Evolutionary conservation across 1,139 yeast species (phyloP).

Genomic region (Debaryomyces udenii): DNA sequence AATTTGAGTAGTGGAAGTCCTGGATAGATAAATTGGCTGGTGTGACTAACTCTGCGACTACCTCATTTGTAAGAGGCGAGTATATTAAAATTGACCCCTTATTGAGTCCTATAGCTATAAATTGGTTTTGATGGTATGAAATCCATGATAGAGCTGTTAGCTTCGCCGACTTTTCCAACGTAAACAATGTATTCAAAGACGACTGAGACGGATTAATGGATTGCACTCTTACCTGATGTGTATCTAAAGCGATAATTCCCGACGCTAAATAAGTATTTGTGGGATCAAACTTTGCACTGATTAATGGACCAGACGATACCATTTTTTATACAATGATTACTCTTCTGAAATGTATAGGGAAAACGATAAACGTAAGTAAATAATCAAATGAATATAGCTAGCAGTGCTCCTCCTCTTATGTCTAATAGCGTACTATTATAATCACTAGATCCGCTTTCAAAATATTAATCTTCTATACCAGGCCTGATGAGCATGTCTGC

Average conservation of each 20-base stretch:
- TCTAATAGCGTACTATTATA: too few relatives aligned
- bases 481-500: slow-evolving; percentile 2
- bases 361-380: too few relatives aligned
- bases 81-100: slow-evolving; percentile 68
- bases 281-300: slow-evolving; percentile 53
- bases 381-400: background rate
- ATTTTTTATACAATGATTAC: slow-evolving; percentile 9
- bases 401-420: too few relatives aligned
- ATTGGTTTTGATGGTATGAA: slow-evolving; percentile 37
- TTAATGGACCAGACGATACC: slow-evolving; percentile 25
- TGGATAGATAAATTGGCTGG: slow-evolving; percentile 56
- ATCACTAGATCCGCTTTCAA: too few relatives aligned
- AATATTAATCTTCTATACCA: background rate
- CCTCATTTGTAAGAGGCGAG: slow-evolving; percentile 65
- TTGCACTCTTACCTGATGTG: slow-evolving; percentile 71
- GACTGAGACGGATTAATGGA: slow-evolving; percentile 45
- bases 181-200: slow-evolving; percentile 43
- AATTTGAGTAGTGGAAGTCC: slow-evolving; percentile 50
- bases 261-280: slow-evolving; percentile 65
- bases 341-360: too few relatives aligned
- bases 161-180: slow-evolving; percentile 57
- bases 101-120: slow-evolving; percentile 66
- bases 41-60: slow-evolving; percentile 53
- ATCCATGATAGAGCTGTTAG: slow-evolving; percentile 65
- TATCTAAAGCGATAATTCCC: slow-evolving; percentile 70